Conservation (phyloP, 2,329 filamentous ascomycete genomes). For the Lachnellula occidentalis region DNA sequence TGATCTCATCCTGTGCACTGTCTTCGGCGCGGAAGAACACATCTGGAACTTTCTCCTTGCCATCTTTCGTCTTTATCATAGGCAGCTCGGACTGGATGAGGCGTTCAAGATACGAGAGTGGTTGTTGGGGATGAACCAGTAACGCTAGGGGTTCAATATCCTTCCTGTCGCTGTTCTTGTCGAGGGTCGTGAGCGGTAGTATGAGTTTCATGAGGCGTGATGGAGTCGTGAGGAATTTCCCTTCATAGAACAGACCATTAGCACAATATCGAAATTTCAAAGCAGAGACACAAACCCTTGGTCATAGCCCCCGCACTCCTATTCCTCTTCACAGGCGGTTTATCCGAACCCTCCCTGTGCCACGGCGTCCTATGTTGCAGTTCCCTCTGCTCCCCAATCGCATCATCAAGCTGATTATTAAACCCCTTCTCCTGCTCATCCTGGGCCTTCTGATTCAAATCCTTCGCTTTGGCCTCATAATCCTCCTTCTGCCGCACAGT, state of each 20-base stretch:
- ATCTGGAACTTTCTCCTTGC: constrained; percentile 64
- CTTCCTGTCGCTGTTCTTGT: constrained; percentile 55
- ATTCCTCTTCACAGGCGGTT: constrained; percentile 44
- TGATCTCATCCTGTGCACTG: constrained; percentile 53
- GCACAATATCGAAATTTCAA: neutral
- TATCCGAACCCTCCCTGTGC: constrained; percentile 56
- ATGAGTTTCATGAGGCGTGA: constrained; percentile 76
- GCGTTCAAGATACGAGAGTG: constrained; percentile 82
- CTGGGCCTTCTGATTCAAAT: constrained; percentile 19
- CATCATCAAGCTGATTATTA: constrained; percentile 34
- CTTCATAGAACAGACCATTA: constrained; percentile 33
- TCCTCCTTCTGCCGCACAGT: neutral
- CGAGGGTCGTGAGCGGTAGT: constrained; percentile 62
- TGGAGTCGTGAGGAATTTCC: constrained; percentile 75
- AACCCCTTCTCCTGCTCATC: constrained; percentile 34
- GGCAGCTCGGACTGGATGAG: constrained; percentile 82
- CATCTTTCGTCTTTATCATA: constrained; percentile 53
- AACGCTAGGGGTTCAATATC: constrained; percentile 80
- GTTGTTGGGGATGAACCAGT: constrained; percentile 83
- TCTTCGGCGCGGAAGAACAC: constrained; percentile 79
- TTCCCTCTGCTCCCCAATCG: constrained; percentile 39
- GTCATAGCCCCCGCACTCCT: constrained; percentile 53
- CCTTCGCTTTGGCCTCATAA: constrained; percentile 13
- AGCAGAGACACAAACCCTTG: constrained; percentile 42
- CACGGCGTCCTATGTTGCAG: constrained; percentile 59